Base-by-base conservation (phyloP, 2,329 filamentous ascomycete genomes). In the Xylariaceae sp. region DNA sequence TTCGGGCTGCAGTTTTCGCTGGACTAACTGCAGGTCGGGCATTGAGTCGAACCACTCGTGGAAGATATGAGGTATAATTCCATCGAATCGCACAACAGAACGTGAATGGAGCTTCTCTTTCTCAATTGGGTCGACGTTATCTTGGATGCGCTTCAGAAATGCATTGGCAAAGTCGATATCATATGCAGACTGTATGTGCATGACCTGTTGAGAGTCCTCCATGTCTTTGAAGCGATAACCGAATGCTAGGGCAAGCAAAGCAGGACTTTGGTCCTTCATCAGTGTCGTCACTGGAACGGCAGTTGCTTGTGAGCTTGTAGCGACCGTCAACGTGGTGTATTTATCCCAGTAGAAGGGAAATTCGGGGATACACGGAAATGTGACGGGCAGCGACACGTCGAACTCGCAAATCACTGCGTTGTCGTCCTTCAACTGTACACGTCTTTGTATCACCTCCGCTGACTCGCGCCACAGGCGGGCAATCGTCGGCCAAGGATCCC, bases 401-500 rank as follows among this genome's bases (percentile, higher is more conserved):
- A 78, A 74, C 17, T 71, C 64, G 2, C 66, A 68, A 2, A 69
- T 50, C 1, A 61, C 33, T 0, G 46, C 66, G 5, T 65, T 49
- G 6, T 65, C 61, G 38, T 73, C 71, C 5, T 63, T 48, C 6
- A 76, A 61, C 5, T 56, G 66, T 36, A 73, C 5, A 1, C 57
- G 45, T 35, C 70, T 64, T 22, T 61, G 62, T 27, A 57, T 71
- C 5, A 61, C 53, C 15, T 57, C 68, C 59, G 44, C 59, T 17
- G 65, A 60, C 58, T 48, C 52, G 14, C 55, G 57, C 79, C 78
- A 82, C 4, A 64, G 63, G 17, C 60, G 57, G 0, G 75, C 72
- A 9, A 81, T 58, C 4, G 58, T 45, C 0, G 51, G 48, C 79
- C 80, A 83, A 0, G 79, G 79, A 18, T 71, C 71, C 45, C 73